These are phyloP conservation scores for Turnera subulata DNA, from an alignment of 345 rosid genomes.

Conservation along the genomic window DNA sequence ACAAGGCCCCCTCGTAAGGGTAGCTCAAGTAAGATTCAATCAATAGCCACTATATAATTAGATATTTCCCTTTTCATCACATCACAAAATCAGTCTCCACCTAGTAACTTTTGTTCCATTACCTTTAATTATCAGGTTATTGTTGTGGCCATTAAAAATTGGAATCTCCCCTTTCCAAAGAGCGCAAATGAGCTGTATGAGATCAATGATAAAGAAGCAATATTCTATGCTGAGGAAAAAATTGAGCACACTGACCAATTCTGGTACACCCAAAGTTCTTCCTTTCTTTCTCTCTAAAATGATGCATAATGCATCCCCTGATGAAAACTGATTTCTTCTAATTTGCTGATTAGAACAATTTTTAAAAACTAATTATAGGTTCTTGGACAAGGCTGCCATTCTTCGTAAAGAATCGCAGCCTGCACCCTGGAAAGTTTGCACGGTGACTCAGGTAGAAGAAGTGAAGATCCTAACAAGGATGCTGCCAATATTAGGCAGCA, in stretches of 20 bases:
- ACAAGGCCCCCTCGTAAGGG: constrained; percentile 34
- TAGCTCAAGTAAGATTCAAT: constrained; percentile 23
- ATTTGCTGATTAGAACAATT: too few species aligned
- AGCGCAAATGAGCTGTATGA: constrained; percentile 34
- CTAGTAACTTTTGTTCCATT: neutral
- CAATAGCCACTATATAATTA: neutral
- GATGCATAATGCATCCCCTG: neutral
- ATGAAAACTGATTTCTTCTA: neutral
- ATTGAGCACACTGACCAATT: constrained; percentile 47
- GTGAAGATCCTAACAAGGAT: constrained; percentile 46
- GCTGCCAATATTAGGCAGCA: constrained; percentile 34
- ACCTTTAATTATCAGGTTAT: constrained; percentile 25
- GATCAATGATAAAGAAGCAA: constrained; percentile 25
- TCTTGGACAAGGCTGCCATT: constrained; percentile 42
- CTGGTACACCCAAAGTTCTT: constrained; percentile 16
- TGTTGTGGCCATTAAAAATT: constrained; percentile 35
- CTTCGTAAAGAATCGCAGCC: constrained; percentile 11
- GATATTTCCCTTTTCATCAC: neutral
- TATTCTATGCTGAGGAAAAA: constrained; percentile 12
- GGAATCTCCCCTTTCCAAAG: constrained; percentile 32
- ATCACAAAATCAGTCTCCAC: neutral
- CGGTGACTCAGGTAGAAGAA: constrained; percentile 50
- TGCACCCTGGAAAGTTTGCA: constrained; percentile 32
- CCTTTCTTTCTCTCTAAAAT: neutral
- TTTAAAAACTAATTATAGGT: constrained; percentile 13